A percentile compares a stretch with the other conserved stretches of the same genome.
Conservation (phyloP, 176 grass and related monocot species). For the Alopecurus myosuroides region DNA sequence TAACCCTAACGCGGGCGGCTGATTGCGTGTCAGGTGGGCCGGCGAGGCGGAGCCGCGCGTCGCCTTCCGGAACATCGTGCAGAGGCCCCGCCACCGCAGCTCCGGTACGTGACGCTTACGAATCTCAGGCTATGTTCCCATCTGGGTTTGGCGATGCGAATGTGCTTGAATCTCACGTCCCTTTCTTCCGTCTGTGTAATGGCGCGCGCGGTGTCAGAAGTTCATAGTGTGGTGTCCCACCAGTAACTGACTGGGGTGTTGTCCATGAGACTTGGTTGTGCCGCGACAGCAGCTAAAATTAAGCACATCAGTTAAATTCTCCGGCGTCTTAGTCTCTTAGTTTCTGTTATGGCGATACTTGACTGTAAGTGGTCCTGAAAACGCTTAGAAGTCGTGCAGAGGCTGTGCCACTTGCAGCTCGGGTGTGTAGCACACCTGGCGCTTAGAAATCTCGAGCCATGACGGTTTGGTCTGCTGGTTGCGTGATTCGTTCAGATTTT, state of each 20-base stretch:
- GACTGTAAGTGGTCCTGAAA: background rate
- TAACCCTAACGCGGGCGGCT: constrained; percentile 6
- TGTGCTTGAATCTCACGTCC: background rate
- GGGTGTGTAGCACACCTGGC: background rate
- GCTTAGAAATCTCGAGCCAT: background rate
- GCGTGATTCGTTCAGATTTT: background rate
- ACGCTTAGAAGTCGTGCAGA: background rate
- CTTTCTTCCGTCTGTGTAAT: background rate
- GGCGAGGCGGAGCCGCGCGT: constrained; percentile 84
- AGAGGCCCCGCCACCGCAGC: constrained; percentile 83
- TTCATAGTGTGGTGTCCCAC: background rate
- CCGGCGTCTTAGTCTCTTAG: background rate
- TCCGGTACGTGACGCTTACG: constrained; percentile 36
- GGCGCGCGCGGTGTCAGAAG: background rate
- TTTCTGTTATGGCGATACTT: background rate
- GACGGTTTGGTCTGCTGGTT: background rate
- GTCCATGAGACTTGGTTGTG: background rate
- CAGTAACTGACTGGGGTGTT: background rate
- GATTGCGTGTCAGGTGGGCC: constrained; percentile 60
- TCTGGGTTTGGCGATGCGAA: background rate
- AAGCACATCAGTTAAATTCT: background rate
- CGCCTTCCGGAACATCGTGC: constrained; percentile 75
- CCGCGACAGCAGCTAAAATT: background rate
- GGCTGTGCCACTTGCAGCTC: too few species aligned
- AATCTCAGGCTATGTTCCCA: background rate